Evolutionary conservation across 2,329 filamentous ascomycete species (phyloP), one percentile per base, ranked within the genome.

Genomic region (Alternaria viburni): DNA sequence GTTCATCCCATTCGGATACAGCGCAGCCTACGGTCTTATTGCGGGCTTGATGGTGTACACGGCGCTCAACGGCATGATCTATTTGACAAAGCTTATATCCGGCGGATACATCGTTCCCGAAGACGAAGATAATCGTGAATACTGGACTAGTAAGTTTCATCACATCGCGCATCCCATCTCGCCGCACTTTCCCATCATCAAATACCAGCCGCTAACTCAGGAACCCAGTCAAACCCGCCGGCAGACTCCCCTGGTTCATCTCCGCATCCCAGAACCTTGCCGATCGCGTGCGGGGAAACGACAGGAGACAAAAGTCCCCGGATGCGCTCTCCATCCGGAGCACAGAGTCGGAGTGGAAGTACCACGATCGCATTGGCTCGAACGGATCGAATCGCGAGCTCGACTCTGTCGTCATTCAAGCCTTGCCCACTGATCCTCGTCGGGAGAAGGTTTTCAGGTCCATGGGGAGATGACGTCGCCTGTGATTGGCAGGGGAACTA

Each of bases 1-100:
- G 68, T 84, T 94, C 69, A 96, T 96, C 90, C 93, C 93, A 0
- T 96, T 96, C 81, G 92, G 91, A 5, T 97, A 96, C 83, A 93
- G 90, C 58, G 95, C 96, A 72, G 92, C 93, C 12, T 92, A 96
- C 74, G 93, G 93, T 49, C 84, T 97, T 15, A 96, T 96, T 70
- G 91, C 88, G 4, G 92, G 93, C 32, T 89, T 96, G 67, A 84
- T 91, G 75, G 87, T 88, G 32, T 96, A 96, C 78, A 89, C 90
- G 43, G 78, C 90, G 56, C 85, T 97, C 77, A 96, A 97, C 79
- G 87, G 85, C 3, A 77, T 86, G 25, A 88, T 92, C 15, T 93
- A 88, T 86, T 59, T 91, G 47, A 82, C 96, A 63, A 89, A 91
- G 77, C 83, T 89, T 69, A 78, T 83, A 10, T 89, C 88, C 1